Conservation (phyloP, 331 rosid species). For the Quercus lobata region DNA sequence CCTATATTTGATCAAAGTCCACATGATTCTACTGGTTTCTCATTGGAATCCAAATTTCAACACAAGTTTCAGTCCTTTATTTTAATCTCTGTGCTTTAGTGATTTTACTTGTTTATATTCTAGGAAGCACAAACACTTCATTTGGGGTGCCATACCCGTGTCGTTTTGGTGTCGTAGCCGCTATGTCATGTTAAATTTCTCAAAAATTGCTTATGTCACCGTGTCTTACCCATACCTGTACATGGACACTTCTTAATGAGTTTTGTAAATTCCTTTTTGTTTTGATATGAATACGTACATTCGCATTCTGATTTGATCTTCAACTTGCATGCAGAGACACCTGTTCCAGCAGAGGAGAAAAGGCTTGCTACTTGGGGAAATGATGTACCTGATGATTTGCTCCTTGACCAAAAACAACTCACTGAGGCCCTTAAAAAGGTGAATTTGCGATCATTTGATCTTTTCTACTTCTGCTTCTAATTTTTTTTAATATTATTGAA, state of each 20-base stretch:
- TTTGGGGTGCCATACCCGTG: too few species aligned
- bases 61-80: too few species aligned
- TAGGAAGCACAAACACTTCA: too few species aligned
- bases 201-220: too few species aligned
- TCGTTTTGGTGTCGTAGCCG: too few species aligned
- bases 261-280: background rate
- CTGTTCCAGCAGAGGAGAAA: conserved; percentile 30
- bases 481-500: background rate
- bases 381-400: conserved; percentile 37
- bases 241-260: background rate
- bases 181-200: too few species aligned
- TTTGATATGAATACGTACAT: background rate
- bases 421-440: conserved; percentile 40
- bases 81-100: too few species aligned
- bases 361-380: conserved; percentile 43
- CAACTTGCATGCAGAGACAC: conserved; percentile 18
- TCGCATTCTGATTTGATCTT: background rate
- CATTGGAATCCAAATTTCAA: too few species aligned
- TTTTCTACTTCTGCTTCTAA: background rate
- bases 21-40: background rate
- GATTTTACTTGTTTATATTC: too few species aligned
- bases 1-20: background rate
- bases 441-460: background rate
- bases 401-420: conserved; percentile 33
- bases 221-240: too few species aligned